phyloP scores from a whole-genome alignment of 208 protist species.

The Trypanosoma rangeli region DNA sequence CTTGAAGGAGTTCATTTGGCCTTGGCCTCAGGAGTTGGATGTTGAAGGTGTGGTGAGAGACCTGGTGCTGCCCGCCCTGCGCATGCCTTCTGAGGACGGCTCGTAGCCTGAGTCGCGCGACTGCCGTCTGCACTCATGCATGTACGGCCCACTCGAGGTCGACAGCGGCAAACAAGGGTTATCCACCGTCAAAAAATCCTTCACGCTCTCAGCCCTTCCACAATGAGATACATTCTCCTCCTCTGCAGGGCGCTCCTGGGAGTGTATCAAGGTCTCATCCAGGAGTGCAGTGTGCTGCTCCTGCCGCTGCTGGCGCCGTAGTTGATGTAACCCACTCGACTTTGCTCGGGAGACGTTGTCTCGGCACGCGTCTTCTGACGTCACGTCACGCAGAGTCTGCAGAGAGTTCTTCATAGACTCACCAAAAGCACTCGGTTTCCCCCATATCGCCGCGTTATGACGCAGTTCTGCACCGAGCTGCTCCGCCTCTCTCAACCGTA shows the following conservation, averaged over 20 bases:
- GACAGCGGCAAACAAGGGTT: background rate
- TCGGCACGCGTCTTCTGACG: background rate
- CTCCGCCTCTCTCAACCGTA: conserved; percentile 12
- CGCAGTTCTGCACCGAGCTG: conserved; percentile 17
- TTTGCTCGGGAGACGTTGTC: background rate
- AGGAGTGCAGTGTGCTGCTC: background rate
- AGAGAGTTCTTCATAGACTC: background rate
- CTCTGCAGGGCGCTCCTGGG: background rate
- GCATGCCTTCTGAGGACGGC: conserved; percentile 10
- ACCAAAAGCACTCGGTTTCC: background rate
- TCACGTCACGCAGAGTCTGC: conserved; percentile 4
- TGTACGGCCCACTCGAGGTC: background rate
- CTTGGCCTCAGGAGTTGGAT: conserved; percentile 18
- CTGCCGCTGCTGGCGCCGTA: background rate
- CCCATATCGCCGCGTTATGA: conserved; percentile 8
- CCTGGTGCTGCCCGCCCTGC: conserved; percentile 13
- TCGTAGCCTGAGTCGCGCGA: conserved; percentile 8
- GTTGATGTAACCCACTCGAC: background rate
- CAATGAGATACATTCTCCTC: background rate
- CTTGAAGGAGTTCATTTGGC: background rate
- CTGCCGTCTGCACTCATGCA: background rate
- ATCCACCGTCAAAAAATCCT: conserved; percentile 18
- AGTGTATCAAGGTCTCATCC: background rate
- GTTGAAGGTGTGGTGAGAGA: conserved; percentile 45
- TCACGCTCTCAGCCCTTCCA: background rate